A percentile compares a stretch with the other conserved stretches of the same genome.
These are phyloP conservation scores for Taphrina sp. DNA, from an alignment of 1,139 yeast genomes.

Conservation along the genomic window DNA sequence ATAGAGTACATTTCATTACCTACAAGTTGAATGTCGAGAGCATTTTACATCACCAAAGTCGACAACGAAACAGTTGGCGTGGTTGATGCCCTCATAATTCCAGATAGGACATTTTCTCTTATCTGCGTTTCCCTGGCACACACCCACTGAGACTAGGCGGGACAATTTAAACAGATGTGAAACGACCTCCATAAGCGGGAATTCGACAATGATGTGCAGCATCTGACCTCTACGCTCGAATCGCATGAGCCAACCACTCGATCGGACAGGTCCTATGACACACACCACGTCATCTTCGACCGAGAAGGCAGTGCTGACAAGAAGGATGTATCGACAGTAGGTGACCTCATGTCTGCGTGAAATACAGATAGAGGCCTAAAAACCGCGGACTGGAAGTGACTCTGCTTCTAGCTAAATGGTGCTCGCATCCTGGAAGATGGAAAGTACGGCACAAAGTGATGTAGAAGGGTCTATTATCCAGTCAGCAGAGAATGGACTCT, in stretches of 20 bases:
- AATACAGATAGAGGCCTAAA: slow-evolving; percentile 14
- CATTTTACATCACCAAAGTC: slow-evolving; percentile 31
- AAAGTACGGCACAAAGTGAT: slow-evolving; percentile 10
- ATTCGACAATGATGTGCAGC: too few relatives aligned
- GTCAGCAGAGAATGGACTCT: too few relatives aligned
- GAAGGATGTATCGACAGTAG: slow-evolving; percentile 19
- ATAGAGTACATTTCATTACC: too few relatives aligned
- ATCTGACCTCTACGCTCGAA: background rate
- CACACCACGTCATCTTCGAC: background rate
- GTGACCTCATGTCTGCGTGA: slow-evolving; percentile 12
- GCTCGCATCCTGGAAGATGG: slow-evolving; percentile 16
- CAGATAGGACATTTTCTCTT: slow-evolving; percentile 3
- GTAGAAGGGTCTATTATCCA: slow-evolving; percentile 21
- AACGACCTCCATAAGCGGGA: background rate
- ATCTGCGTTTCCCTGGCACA: slow-evolving; percentile 32
- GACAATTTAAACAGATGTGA: slow-evolving; percentile 30
- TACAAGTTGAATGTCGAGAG: slow-evolving; percentile 15
- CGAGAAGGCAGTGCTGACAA: background rate
- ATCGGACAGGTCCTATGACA: background rate
- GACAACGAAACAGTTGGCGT: slow-evolving; percentile 24
- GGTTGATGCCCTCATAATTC: slow-evolving; percentile 29
- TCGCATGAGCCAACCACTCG: background rate
- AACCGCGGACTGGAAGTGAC: slow-evolving; percentile 4
- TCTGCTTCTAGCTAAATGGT: slow-evolving; percentile 21
- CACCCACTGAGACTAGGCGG: slow-evolving; percentile 31